Base-by-base conservation (phyloP, 106 monocot species). In the Chionographis japonica region DNA sequence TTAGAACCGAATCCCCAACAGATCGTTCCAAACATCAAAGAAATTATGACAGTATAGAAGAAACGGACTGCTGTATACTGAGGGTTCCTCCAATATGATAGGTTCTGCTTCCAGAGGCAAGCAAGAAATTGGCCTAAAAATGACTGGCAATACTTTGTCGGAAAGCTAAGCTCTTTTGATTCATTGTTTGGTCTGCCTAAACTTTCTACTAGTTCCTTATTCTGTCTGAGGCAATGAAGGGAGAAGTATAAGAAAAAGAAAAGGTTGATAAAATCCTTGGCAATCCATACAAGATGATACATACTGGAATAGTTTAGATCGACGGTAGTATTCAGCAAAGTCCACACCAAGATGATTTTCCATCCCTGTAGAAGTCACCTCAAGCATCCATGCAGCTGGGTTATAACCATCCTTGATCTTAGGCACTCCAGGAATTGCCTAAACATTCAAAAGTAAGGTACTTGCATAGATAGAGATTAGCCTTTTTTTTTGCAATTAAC, bases 341-440 rank as follows among this genome's bases (percentile, higher is more conserved):
- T 99, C 93, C 50, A 99, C 54, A 12, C 85, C 80, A 67, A 99
- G 83, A 61, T 40, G 73, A 62, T 52, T 63, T 79, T 99, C 98
- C 83, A 90, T 78, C 6, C 67, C 42, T 74, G 90, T 70, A 69
- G 77, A 83, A 55, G 98, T 99, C 60, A 85, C 93, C 66, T 99
- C 98, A 67, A 99, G 90, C 93, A 99, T 99, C 98, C 98, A 99
- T 79, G 93, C 89, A 68, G 93, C 90, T 54, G 98, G 98, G 63
- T 99, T 99, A 61, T 84, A 79, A 35, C 98, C 98, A 71, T 99
- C 81, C 71, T 77, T 93, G 61, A 99, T 99, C 72, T 93, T 99
- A 51, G 98, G 93, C 58, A 99, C 71, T 52, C 93, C 98, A 62
- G 90, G 87, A 73, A 99, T 83, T 70, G 90, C 98, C 98, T 99